Percentiles rank a stretch among this genome's conserved stretches.
Evolutionary conservation across 2,329 filamentous ascomycete species (phyloP).

Genomic region (Fusarium xylarioides): DNA sequence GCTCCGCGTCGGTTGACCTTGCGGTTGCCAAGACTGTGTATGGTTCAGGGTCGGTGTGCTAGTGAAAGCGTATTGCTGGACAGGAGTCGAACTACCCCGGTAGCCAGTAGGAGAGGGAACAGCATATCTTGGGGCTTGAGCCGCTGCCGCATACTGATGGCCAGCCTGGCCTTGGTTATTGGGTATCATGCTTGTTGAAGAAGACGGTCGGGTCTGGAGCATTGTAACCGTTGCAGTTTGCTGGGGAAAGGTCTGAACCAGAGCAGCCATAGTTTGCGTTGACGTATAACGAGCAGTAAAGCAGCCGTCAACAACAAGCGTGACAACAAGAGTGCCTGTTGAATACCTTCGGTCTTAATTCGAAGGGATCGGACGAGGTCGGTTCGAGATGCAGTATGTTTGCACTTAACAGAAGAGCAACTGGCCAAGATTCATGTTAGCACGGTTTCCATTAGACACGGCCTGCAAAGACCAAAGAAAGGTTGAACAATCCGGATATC

Average conservation of each 20-base stretch:
- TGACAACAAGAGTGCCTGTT: conserved; percentile 17
- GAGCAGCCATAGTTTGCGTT: conserved; percentile 75
- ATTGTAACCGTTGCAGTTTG: conserved; percentile 78
- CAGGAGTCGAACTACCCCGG: conserved; percentile 65
- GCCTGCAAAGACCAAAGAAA: background rate
- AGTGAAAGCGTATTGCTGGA: conserved; percentile 82
- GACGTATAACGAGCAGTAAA: conserved; percentile 3
- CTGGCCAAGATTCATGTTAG: conserved; percentile 22
- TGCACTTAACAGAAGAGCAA: conserved; percentile 16
- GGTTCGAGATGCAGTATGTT: conserved; percentile 24
- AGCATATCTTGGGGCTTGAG: conserved; percentile 46
- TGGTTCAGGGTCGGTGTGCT: conserved; percentile 72
- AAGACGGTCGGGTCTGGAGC: conserved; percentile 77
- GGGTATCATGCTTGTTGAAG: conserved; percentile 59
- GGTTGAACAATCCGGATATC: background rate
- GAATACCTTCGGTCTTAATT: conserved; percentile 25
- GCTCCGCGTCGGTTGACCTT: conserved; percentile 30
- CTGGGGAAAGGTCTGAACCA: conserved; percentile 83
- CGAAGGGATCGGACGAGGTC: background rate
- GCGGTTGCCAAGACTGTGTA: conserved; percentile 60
- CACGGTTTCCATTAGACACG: background rate
- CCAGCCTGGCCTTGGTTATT: conserved; percentile 59
- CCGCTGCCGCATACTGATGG: conserved; percentile 59
- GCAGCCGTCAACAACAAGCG: conserved; percentile 33
- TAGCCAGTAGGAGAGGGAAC: conserved; percentile 58